Percentiles rank a stretch among this genome's conserved stretches.
phyloP scores from a whole-genome alignment of 2,329 filamentous ascomycete species.

The Botrytis galanthina region DNA sequence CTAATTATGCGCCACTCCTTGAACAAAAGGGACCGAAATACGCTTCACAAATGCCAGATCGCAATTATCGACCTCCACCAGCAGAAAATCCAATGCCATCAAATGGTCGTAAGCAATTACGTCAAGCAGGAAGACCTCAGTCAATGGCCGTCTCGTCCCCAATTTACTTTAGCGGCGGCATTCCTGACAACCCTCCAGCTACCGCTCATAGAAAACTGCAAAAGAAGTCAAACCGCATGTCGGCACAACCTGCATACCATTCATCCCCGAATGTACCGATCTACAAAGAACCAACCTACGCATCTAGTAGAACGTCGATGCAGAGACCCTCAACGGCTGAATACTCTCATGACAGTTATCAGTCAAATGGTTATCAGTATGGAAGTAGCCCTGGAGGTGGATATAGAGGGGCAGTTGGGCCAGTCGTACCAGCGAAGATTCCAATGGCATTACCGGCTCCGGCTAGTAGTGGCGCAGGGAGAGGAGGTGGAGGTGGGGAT shows the following conservation, averaged over 20 bases:
- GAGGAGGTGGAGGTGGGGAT: conserved; percentile 22
- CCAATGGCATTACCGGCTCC: conserved; percentile 44
- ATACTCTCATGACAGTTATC: conserved; percentile 34
- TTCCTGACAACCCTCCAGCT: conserved; percentile 41
- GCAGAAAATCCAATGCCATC: conserved; percentile 48
- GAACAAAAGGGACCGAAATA: conserved; percentile 50
- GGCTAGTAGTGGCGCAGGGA: conserved; percentile 25
- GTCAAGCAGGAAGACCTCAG: conserved; percentile 51
- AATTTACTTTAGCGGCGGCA: conserved; percentile 34
- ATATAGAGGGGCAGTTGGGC: conserved; percentile 39
- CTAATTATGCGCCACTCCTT: conserved; percentile 38
- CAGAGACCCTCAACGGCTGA: conserved; percentile 34
- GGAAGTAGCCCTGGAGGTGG: conserved; percentile 32
- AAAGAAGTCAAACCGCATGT: conserved; percentile 51
- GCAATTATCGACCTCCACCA: conserved; percentile 46
- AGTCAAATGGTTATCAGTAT: conserved; percentile 32
- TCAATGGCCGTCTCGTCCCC: conserved; percentile 41
- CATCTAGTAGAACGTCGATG: conserved; percentile 24
- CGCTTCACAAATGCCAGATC: conserved; percentile 38
- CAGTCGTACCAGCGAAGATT: conserved; percentile 69
- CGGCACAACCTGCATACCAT: conserved; percentile 30
- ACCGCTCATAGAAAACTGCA: conserved; percentile 59
- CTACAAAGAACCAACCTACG: conserved; percentile 33
- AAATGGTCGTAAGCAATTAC: conserved; percentile 48
- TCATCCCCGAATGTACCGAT: conserved; percentile 37